Percentiles rank a stretch among this genome's conserved stretches.
These are phyloP conservation scores for Chaetomium sp. DNA, from an alignment of 2,329 filamentous ascomycete species.

Conservation along the genomic window DNA sequence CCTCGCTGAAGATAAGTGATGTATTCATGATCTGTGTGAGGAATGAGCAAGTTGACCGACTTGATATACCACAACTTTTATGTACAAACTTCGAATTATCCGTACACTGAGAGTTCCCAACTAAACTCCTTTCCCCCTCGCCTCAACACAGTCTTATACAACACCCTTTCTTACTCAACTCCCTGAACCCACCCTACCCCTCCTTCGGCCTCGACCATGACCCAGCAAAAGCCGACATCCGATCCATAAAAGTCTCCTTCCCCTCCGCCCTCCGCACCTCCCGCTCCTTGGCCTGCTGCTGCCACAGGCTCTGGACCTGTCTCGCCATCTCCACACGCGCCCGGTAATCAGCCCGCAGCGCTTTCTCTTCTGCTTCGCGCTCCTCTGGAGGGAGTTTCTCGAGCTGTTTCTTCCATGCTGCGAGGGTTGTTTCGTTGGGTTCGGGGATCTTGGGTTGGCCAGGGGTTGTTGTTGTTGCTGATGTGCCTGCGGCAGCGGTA, in stretches of 20 bases:
- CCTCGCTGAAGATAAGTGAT: no score
- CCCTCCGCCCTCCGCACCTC: constrained; percentile 52
- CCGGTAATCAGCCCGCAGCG: constrained; percentile 56
- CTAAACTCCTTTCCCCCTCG: no score
- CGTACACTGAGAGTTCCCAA: no score
- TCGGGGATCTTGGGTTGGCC: constrained; percentile 19
- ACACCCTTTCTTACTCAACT: constrained; percentile 2
- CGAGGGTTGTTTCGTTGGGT: constrained; percentile 11
- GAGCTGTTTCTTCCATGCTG: constrained; percentile 45
- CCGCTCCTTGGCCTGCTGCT: constrained; percentile 48
- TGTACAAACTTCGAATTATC: no score
- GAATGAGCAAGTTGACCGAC: no score
- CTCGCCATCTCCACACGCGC: constrained; percentile 54
- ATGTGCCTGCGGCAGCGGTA: neutral
- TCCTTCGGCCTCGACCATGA: constrained; percentile 11
- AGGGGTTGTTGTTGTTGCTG: neutral
- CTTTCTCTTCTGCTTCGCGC: constrained; percentile 55
- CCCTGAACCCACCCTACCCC: neutral
- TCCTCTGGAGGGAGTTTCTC: constrained; percentile 53
- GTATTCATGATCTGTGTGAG: no score
- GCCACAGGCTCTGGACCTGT: constrained; percentile 48
- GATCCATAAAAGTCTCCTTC: constrained; percentile 39
- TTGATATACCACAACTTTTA: no score
- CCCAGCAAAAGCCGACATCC: constrained; percentile 21
- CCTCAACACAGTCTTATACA: neutral